These are phyloP conservation scores for Kernera saxatilis DNA, from an alignment of 345 rosid genomes.

Conservation along the genomic window DNA sequence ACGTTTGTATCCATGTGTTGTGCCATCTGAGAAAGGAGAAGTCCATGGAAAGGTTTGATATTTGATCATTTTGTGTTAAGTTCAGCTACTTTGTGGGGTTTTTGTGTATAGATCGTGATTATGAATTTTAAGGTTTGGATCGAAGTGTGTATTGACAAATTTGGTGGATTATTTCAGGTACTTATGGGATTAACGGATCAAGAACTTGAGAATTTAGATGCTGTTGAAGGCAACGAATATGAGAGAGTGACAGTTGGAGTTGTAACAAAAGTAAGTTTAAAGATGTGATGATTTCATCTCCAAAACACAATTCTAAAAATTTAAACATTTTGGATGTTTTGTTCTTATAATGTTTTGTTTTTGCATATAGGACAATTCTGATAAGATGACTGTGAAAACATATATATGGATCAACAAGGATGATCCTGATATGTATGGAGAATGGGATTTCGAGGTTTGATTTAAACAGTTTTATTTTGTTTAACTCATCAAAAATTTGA, in stretches of 20 bases:
- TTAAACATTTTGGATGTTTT: neutral
- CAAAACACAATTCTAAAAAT: neutral
- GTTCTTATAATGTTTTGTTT: neutral
- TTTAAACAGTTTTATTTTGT: neutral
- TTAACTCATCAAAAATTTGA: neutral
- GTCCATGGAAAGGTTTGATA: slow-evolving; percentile 55
- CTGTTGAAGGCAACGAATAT: slow-evolving; percentile 72
- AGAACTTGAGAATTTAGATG: slow-evolving; percentile 55
- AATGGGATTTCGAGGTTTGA: slow-evolving; percentile 82
- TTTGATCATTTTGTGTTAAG: neutral
- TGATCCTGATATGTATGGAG: slow-evolving; percentile 73
- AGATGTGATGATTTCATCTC: neutral
- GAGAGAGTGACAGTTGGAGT: slow-evolving; percentile 50
- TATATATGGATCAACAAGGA: slow-evolving; percentile 56
- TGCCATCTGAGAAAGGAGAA: slow-evolving; percentile 43
- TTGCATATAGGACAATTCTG: slow-evolving; percentile 38
- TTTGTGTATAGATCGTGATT: neutral
- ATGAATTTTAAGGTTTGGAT: neutral
- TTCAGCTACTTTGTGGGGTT: neutral
- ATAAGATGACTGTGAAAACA: slow-evolving; percentile 45
- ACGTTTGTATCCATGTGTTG: slow-evolving; percentile 87
- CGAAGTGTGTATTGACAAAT: neutral
- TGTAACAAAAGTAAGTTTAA: slow-evolving; percentile 37
- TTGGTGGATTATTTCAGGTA: slow-evolving; percentile 35
- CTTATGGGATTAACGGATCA: slow-evolving; percentile 58